Evolutionary conservation across 2,329 filamentous ascomycete species (phyloP), one percentile per base, ranked within the genome.

Genomic region (Pseudogymnoascus sp.): DNA sequence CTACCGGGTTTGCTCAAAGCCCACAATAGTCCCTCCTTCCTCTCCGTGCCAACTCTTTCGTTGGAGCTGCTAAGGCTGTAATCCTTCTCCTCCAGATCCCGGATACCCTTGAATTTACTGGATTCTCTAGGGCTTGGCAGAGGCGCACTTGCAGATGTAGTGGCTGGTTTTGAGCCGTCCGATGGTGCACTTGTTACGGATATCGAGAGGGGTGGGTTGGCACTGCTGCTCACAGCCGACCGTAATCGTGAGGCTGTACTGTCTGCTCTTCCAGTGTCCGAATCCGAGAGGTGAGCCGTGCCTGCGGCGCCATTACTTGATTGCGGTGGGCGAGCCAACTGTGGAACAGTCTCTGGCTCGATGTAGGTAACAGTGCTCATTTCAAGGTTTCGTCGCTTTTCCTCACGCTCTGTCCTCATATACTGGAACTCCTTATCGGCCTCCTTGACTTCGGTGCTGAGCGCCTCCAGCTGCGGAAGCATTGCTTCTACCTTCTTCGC

Each of bases 351-450:
- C 62, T 91, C 88, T 8, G 88, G 85, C 69, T 92, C 90, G 53
- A 84, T 80, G 72, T 89, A 90, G 7, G 82, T 79, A 62, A 86
- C 86, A 66, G 88, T 92, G 73, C 87, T 93, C 78, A 94, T 97
- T 75, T 99, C 94, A 11, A 99, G 78, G 16, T 89, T 84, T 62
- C 94, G 84, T 63, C 95, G 84, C 77, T 97, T 97, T 75, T 97
- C 94, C 73, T 99, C 94, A 42, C 94, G 84, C 73, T 97, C 94
- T n/a, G 91, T 91, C 61, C 92, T 83, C 72, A 96, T 91, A 64
- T 97, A 91, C 71, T 97, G 92, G 72, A 94, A 99, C 72, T 97
- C 93, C 75, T 97, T 97, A 74, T 97, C 92, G 23, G 92, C 92
- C 70, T 94, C 88, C 66, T 86, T 86, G n/a, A 99, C 94, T 74